Evolutionary conservation across 306 rosid genomes (phyloP), one percentile per base, ranked within the genome.

Genomic region (Vicia faba): DNA sequence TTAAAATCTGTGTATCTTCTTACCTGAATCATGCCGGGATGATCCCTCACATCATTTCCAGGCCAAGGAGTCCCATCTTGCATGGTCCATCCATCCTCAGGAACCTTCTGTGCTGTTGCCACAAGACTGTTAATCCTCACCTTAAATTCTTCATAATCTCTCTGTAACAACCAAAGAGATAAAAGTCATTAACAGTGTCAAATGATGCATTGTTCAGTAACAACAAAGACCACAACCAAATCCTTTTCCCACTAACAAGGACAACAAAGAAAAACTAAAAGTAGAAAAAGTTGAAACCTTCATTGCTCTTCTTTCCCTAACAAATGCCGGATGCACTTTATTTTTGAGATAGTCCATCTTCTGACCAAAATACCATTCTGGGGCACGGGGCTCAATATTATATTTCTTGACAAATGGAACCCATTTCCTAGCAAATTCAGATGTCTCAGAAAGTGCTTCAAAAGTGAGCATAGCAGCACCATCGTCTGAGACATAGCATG

Each of bases 11-110:
- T 4, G 31, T 60, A 66, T 61, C 58, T 58, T 49, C 78, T 69
- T 66, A 93, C 97, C 96, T 93, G 99, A 90, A 93, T 93, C 99
- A 93, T 93, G 82, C 97, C 97, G 61, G 99, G 99, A 80, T 93
- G 99, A 71, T 93, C 97, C 72, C 99, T 79, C 51, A 93, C 99
- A 60, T 88, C 84, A 78, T 90, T 93, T 64, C 99, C 97, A 10
- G 96, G 99, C 99, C 99, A 93, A 4, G 95, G 97, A 71, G 96
- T 86, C 50, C 99, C 99, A 69, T 93, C 99, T 68, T 90, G 96
- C 99, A 93, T 93, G 65, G 99, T 93, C 99, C 99, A 93, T 61
- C 99, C 99, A 46, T 93, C 99, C 75, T 93, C 99, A 0, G 97
- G 97, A 81, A 90, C 96, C 72, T 90, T 93, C 61, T 82, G 95